phyloP scores from a whole-genome alignment of 768 basidiomycete species.

The Phanerochaete sordida region DNA sequence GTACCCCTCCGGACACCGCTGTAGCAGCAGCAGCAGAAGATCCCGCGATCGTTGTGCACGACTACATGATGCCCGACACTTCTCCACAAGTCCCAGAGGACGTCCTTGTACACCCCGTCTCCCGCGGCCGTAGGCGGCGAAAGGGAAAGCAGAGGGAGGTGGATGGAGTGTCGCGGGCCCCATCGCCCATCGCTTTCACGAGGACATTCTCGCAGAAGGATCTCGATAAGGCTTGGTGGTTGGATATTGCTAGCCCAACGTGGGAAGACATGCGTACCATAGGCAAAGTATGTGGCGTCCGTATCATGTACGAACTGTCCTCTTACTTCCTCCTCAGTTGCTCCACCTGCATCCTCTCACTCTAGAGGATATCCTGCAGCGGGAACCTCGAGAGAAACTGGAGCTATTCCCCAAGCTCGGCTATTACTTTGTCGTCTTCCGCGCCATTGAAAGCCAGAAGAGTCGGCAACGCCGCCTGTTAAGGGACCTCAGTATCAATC shows the following conservation, averaged over 20 bases:
- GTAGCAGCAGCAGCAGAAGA: no score
- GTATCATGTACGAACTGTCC: neutral
- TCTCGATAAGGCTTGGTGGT: constrained; percentile 73
- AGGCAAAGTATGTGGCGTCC: constrained; percentile 56
- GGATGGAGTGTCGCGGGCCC: neutral
- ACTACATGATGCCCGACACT: constrained; percentile 31
- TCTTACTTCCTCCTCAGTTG: constrained; percentile 40
- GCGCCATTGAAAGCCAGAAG: constrained; percentile 65
- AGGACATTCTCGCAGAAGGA: constrained; percentile 11
- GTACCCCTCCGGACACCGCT: neutral
- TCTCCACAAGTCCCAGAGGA: neutral
- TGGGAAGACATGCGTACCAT: constrained; percentile 86
- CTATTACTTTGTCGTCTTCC: constrained; percentile 89
- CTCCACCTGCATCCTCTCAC: constrained; percentile 90
- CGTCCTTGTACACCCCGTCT: neutral
- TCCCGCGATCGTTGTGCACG: constrained; percentile 21
- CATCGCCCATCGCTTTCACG: neutral
- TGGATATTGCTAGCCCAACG: constrained; percentile 84
- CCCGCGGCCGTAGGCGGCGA: constrained; percentile 17
- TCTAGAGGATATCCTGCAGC: constrained; percentile 88
- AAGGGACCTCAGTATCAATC: neutral
- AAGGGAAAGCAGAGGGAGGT: constrained; percentile 48
- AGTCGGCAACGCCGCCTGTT: constrained; percentile 34
- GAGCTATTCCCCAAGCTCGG: constrained; percentile 85
- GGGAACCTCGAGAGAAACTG: constrained; percentile 89